Evolutionary conservation across 2,329 filamentous ascomycete species (phyloP), one percentile per base, ranked within the genome.

Genomic region (Arachnopeziza araneosa): DNA sequence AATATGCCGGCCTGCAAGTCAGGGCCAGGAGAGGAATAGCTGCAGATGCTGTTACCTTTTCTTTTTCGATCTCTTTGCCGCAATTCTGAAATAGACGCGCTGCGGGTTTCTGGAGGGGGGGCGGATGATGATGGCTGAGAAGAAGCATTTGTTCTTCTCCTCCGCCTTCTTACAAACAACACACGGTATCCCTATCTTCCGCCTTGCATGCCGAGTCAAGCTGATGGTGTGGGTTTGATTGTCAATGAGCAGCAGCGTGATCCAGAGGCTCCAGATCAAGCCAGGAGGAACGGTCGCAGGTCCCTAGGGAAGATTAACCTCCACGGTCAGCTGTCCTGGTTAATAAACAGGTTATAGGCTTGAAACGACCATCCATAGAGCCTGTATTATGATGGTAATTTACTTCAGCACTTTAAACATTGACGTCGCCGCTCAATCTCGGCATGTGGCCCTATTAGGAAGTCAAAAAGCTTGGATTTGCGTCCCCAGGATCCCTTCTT

Each of bases 401-500:
- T 56, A 30, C 30, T 21, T 17, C 36, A 7, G 12, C 36, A 44
- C 36, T 12, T 17, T 17, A 12, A 44, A 56, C 50, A 36, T 60
- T 60, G 58, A 60, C 58, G 58, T 60, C 54, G 54, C 54, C 36
- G 50, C 54, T 57, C 58, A 59, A 60, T 60, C 36, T 60, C 58
- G 58, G 52, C 49, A n/a, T 50, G 23, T 14, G 3, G 36, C 36
- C 36, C 36, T 44, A 44, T 44, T 44, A 19, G 36, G 36, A 44
- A 44, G 36, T 44, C 36, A 6, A 49, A n/a, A 52, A 49, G 36
- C 50, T 53, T 54, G 56, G 26, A 23, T 53, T 53, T 48, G 21
- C 36, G 10, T 14, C 36, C n/a, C 17, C 12, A 19, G 36, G 36
- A 19, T 19, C 12, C 36, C 36, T 14, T 12, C 12, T 19, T 19